Evolutionary conservation across 176 grass and related monocot genomes (phyloP).

Genomic region (Oryza glaberrima): DNA sequence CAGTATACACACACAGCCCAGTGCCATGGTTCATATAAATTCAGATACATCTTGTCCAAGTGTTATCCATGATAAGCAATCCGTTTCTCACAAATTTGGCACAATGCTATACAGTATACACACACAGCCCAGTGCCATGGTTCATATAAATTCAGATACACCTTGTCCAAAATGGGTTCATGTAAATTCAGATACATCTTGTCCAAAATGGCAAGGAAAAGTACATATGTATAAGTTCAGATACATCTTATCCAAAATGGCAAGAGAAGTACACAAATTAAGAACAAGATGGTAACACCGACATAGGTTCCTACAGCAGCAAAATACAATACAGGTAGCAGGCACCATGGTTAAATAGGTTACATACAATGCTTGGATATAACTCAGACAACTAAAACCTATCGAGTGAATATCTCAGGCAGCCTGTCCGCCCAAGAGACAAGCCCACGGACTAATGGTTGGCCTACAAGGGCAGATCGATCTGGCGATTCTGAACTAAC

Average conservation of each 20-base stretch:
- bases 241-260: too few relatives aligned
- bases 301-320: background rate
- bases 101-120: too few relatives aligned
- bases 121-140: too few relatives aligned
- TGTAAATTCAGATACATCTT: background rate
- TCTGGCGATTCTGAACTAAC: conserved; percentile 39
- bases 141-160: too few relatives aligned
- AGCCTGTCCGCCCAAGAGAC: conserved; percentile 33
- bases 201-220: conserved; percentile 4
- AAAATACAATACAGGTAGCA: background rate
- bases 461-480: conserved; percentile 40
- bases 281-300: background rate
- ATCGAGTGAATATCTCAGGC: conserved; percentile 29
- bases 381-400: conserved; percentile 18
- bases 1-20: too few relatives aligned
- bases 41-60: too few relatives aligned
- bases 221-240: background rate
- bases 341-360: conserved; percentile 5
- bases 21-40: too few relatives aligned
- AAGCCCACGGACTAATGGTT: conserved; percentile 35
- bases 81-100: too few relatives aligned
- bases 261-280: background rate
- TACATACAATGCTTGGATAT: conserved; percentile 37
- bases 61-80: background rate
- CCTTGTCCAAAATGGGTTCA: too few relatives aligned